Evolutionary conservation across 768 basidiomycete genomes (phyloP), one percentile per base, ranked within the genome.

Genomic region (Lactifluus hygrophoroides): DNA sequence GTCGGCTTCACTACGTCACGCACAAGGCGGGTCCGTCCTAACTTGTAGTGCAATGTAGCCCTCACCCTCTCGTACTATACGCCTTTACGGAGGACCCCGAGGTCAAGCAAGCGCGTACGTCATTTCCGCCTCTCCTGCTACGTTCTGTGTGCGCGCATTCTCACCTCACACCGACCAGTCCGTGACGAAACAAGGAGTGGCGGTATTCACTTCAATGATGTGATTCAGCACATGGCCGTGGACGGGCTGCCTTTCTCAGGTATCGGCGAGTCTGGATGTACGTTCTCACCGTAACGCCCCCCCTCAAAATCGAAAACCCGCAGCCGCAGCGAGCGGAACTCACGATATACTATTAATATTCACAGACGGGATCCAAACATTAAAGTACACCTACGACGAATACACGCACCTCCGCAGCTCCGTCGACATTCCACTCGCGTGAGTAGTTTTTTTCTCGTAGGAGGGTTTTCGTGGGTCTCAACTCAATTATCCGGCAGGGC

Each of bases 381-480:
- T 69, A 10, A 69, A 65, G 51, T 65, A 62, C 46, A 62, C 66
- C 7, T 72, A 70, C 58, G 69, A 72, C 23, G 66, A 72, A 1
- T 86, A 84, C 67, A 75, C 75, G 3, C 80, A 83, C 47, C 65
- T 74, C 14, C 71, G 82, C 28, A 67, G 73, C 13, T 73, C 77
- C 19, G 66, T 81, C 35, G 80, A 86, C 60, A 77, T 80, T 23
- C 84, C 86, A 4, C 73, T 70, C 67, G 81, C 79, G 84, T 85
- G 56, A 43, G 78, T 10, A 10, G 10, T 32, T 32, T 32, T 32
- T 70, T 11, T 48, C 17, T 30, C 23, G n/a, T 28, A 35, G 5
- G 16, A n/a, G n/a, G n/a, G n/a, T n/a, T n/a, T n/a, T n/a, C n/a
- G n/a, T n/a, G 32, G 2, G 25, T 8, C 16, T 48, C 7, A 28